Conservation (phyloP, 1,284 basidiomycete genomes). For the Cryptococcus sp. region DNA sequence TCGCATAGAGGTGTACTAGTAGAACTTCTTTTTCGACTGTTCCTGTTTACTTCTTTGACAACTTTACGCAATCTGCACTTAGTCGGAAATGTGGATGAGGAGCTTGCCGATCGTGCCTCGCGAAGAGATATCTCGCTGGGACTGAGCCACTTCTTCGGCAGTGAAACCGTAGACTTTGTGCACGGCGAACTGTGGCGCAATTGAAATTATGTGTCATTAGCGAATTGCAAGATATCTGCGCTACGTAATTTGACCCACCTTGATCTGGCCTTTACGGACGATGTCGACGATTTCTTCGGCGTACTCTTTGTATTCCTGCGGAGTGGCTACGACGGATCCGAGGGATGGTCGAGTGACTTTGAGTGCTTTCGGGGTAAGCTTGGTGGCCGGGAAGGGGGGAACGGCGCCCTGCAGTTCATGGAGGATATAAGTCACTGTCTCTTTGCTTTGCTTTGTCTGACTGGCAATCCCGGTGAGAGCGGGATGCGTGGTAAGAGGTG, state of each 20-base stretch:
- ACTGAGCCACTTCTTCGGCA: constrained; percentile 71
- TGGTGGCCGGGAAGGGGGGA: constrained; percentile 67
- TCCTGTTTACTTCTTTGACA: neutral
- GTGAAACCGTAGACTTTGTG: constrained; percentile 81
- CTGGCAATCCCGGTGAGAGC: too few species aligned
- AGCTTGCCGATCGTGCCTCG: constrained; percentile 82
- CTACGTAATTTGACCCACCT: constrained; percentile 46
- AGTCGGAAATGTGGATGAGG: constrained; percentile 63
- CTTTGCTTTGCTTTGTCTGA: too few species aligned
- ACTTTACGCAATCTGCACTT: neutral
- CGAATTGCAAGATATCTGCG: neutral
- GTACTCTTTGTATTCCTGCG: constrained; percentile 70
- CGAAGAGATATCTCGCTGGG: constrained; percentile 76
- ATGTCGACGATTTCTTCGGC: constrained; percentile 67
- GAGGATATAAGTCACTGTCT: too few species aligned
- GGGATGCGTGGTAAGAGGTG: constrained; percentile 39
- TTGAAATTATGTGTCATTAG: neutral
- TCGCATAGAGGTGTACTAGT: neutral
- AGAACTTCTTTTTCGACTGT: neutral
- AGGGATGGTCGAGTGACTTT: constrained; percentile 70
- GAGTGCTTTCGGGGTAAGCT: constrained; percentile 78
- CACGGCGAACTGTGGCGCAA: constrained; percentile 58
- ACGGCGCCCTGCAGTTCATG: constrained; percentile 37
- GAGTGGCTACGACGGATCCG: constrained; percentile 65
- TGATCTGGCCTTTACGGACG: constrained; percentile 64